Evolutionary conservation across 164 flowering plant species (phyloP).

Genomic region (Vitis rotundifolia): DNA sequence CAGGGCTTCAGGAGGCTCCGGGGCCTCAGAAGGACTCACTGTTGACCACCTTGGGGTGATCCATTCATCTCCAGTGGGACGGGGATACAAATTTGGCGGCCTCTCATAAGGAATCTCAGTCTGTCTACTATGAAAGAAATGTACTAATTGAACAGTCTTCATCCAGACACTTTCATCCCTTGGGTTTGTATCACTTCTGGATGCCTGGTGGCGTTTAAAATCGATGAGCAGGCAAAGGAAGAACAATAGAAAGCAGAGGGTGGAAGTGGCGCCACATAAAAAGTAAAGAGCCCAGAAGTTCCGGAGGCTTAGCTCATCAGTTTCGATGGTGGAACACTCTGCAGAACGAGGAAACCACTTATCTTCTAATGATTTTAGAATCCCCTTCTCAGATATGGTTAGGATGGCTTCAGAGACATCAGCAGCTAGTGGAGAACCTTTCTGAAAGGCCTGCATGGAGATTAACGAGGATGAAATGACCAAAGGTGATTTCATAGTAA

Average conservation of each 20-base stretch:
- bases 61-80: background rate
- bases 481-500: no score
- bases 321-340: constrained; percentile 19
- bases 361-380: constrained; percentile 16
- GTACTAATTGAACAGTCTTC: constrained; percentile 6
- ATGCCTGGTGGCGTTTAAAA: background rate
- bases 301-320: constrained; percentile 23
- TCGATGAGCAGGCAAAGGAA: constrained; percentile 7
- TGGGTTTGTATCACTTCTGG: background rate
- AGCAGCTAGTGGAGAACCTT: constrained; percentile 43
- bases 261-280: constrained; percentile 29
- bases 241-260: constrained; percentile 22
- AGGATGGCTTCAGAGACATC: constrained; percentile 38
- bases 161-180: constrained; percentile 3
- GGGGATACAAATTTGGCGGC: background rate
- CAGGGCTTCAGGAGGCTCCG: no score
- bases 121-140: constrained; percentile 5
- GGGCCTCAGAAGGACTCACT: background rate
- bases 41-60: background rate
- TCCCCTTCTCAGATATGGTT: constrained; percentile 31
- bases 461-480: no score
- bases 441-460: constrained; percentile 24
- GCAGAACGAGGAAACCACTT: constrained; percentile 21
- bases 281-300: constrained; percentile 43
- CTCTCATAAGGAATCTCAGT: background rate